A percentile compares a stretch with the other conserved stretches of the same genome.
These are phyloP conservation scores for Boletus speciosus DNA, from an alignment of 768 basidiomycete species.

Conservation along the genomic window DNA sequence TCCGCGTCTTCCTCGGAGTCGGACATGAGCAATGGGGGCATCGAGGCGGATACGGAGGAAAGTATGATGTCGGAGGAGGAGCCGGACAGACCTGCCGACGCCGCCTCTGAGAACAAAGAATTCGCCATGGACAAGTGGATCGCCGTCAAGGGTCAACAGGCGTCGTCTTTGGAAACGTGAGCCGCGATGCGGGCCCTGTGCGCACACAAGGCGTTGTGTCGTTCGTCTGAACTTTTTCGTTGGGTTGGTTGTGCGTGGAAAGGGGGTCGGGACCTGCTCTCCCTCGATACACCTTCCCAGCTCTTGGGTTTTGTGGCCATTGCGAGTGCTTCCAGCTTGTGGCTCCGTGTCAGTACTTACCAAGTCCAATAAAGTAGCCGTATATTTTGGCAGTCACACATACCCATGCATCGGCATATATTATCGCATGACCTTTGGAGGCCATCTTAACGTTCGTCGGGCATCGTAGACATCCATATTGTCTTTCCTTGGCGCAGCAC, in stretches of 20 bases:
- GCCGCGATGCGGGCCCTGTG: neutral
- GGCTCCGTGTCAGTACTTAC: constrained; percentile 19
- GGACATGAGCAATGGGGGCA: constrained; percentile 54
- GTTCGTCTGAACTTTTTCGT: constrained; percentile 14
- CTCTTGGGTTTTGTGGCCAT: constrained; percentile 20
- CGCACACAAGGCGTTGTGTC: neutral
- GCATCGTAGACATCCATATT: constrained; percentile 6
- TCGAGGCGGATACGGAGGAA: constrained; percentile 74
- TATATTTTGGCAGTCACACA: constrained; percentile 13
- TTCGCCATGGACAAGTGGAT: constrained; percentile 70
- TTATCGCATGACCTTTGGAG: constrained; percentile 5
- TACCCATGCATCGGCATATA: constrained; percentile 3
- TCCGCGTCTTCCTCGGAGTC: constrained; percentile 54
- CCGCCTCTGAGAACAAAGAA: constrained; percentile 21
- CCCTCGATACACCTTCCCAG: neutral
- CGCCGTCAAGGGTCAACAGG: constrained; percentile 55
- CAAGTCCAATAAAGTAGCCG: constrained; percentile 23
- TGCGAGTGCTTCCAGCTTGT: constrained; percentile 16
- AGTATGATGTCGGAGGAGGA: constrained; percentile 74
- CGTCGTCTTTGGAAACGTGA: constrained; percentile 13
- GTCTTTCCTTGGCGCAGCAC: no score
- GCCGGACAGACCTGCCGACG: constrained; percentile 38
- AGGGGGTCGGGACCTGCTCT: neutral
- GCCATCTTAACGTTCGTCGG: neutral
- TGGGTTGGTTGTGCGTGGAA: neutral